Evolutionary conservation across 441 rosid species (phyloP), one percentile per base, ranked within the genome.

Genomic region (Omphalea diandra): DNA sequence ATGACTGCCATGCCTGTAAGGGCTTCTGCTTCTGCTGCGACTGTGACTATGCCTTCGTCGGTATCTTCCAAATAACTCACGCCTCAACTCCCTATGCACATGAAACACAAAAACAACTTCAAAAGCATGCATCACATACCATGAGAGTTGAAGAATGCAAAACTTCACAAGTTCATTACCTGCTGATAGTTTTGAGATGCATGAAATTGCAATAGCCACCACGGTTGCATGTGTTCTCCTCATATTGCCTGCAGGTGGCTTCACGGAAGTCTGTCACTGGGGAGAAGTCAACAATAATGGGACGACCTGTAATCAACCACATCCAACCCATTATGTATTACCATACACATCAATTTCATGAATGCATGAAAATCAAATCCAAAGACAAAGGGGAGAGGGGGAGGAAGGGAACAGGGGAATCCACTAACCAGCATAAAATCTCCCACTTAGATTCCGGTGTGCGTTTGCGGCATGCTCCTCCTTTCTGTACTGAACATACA

Each of bases 391-490:
- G 49, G 9, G 26, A 62, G 4, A 44, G n/a, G n/a, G n/a, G n/a
- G n/a, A n/a, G n/a, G n/a, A n/a, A n/a, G n/a, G n/a, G n/a, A n/a
- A n/a, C n/a, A n/a, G n/a, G n/a, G n/a, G n/a, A 20, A 2, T 35
- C 8, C 1, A n/a, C 15, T 67, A 55, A 85, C 87, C 87, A 43
- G 90, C 87, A 73, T 86, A 90, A 56, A 77, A 86, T 57, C 94
- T 83, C 26, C 94, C 90, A 43, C 79, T 84, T 27, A 88, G 75
- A 75, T 83, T 84, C 63, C 70, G 76, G 67, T 87, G 76, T 0
- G 97, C 93, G 5, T 81, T 83, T 9, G 92, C 88, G 24, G 97
- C 90, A 55, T 89, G 89, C 43, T 91, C 95, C 69, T 89, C 93
- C 79, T 91, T 91, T 70, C 87, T 81, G 60, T 87, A 90, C 83